These are phyloP conservation scores for Eucalyptus decipiens DNA, from an alignment of 345 rosid species.

Conservation along the genomic window DNA sequence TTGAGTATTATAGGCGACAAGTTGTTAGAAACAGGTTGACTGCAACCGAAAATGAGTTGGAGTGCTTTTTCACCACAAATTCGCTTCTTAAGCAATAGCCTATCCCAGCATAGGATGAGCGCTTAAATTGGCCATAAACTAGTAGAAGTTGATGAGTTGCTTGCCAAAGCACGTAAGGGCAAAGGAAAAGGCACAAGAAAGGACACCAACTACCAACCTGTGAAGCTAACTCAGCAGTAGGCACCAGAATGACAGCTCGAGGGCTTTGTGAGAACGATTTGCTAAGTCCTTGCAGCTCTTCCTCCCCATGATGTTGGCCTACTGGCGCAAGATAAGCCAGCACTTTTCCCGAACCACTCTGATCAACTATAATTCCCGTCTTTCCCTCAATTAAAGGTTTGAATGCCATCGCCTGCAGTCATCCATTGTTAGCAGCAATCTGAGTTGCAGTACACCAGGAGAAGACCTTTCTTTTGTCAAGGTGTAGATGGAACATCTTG, in stretches of 20 bases:
- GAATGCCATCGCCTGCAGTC: slow-evolving; percentile 77
- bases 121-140: not conserved
- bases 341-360: slow-evolving; percentile 96
- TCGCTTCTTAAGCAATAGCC: not conserved
- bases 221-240: slow-evolving; percentile 90
- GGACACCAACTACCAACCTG: slow-evolving; percentile 39
- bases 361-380: slow-evolving; percentile 81
- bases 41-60: not conserved
- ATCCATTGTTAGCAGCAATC: not conserved
- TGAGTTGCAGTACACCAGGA: not conserved
- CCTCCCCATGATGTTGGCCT: slow-evolving; percentile 74
- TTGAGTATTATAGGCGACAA: not conserved
- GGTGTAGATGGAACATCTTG: not conserved
- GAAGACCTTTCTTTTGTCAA: not conserved
- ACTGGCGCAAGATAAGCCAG: slow-evolving; percentile 75
- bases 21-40: not conserved
- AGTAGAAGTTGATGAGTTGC: not conserved
- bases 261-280: slow-evolving; percentile 51
- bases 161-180: not conserved
- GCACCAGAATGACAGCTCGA: slow-evolving; percentile 60
- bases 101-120: not conserved
- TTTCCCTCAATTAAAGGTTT: slow-evolving; percentile 52
- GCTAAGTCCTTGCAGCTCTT: slow-evolving; percentile 64
- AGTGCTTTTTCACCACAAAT: not conserved
- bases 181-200: not conserved